phyloP scores from a whole-genome alignment of 1,284 basidiomycete species.

The Macrocystidia cucumis region DNA sequence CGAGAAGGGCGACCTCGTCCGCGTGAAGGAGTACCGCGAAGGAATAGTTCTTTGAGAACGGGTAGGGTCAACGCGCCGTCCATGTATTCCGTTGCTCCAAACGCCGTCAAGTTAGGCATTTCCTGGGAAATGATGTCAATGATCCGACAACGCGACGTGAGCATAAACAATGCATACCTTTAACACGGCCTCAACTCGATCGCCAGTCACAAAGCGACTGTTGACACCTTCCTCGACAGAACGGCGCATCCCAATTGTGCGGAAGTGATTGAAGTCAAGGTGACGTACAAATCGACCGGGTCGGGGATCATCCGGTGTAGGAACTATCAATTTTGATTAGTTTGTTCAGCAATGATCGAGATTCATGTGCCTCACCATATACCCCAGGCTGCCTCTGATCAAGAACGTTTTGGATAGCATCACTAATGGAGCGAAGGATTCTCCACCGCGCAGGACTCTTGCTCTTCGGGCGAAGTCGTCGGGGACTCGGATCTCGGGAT shows the following conservation, averaged over 20 bases:
- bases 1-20: conserved; percentile 66
- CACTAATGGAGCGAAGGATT: conserved; percentile 64
- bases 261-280: conserved; percentile 89
- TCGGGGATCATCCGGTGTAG: conserved; percentile 60
- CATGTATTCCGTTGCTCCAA: conserved; percentile 96
- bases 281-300: conserved; percentile 74
- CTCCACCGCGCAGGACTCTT: conserved; percentile 78
- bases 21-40: conserved; percentile 67
- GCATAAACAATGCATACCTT: conserved; percentile 46
- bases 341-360: conserved; percentile 5
- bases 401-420: conserved; percentile 64
- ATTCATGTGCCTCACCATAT: conserved; percentile 47
- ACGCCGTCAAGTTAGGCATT: conserved; percentile 73
- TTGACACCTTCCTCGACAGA: conserved; percentile 87
- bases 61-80: conserved; percentile 79
- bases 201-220: conserved; percentile 89
- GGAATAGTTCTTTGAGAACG: conserved; percentile 81
- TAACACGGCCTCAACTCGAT: conserved; percentile 74
- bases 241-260: conserved; percentile 90
- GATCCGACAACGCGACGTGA: background rate
- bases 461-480: conserved; percentile 64
- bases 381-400: conserved; percentile 55
- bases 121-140: conserved; percentile 44
- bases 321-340: conserved; percentile 37
- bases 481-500: conserved; percentile 74